Conservation (phyloP, 768 basidiomycete genomes). For the Suillus subalutaceus region DNA sequence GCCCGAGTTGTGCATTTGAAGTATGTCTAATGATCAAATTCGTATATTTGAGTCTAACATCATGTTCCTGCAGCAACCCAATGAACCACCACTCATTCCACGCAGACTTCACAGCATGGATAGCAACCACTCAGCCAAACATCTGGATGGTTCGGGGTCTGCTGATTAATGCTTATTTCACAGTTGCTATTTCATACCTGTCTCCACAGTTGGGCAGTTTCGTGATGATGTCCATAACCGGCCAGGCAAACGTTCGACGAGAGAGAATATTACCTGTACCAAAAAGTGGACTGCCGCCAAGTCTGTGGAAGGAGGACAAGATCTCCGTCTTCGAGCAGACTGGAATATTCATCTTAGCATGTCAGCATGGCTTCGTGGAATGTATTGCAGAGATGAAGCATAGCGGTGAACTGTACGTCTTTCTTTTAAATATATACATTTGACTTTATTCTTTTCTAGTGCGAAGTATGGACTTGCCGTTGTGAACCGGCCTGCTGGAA, state of each 20-base stretch:
- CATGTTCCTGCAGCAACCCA: too few species aligned
- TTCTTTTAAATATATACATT: too few species aligned
- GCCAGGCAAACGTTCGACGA: background rate
- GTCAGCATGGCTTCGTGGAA: too few species aligned
- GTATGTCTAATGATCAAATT: slow-evolving; percentile 2
- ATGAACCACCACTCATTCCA: too few species aligned
- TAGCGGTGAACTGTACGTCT: too few species aligned
- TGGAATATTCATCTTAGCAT: background rate
- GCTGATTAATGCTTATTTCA: too few species aligned
- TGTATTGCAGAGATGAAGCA: too few species aligned
- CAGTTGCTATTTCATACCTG: background rate
- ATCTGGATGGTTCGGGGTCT: too few species aligned
- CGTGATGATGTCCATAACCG: background rate
- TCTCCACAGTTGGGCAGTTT: background rate
- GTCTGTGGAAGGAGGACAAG: background rate
- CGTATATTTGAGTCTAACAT: slow-evolving; percentile 10
- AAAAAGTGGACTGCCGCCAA: background rate
- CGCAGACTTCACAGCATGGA: slow-evolving; percentile 13
- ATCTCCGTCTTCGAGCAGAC: background rate
- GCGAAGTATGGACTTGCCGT: too few species aligned
- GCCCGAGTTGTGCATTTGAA: slow-evolving; percentile 13
- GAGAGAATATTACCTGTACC: background rate
- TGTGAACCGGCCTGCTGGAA: too few species aligned
- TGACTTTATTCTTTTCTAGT: too few species aligned
- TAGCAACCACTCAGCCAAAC: slow-evolving; percentile 16